Evolutionary conservation across 192 early-diverging fungal species (phyloP).

Genomic region (Coemansia erecta): DNA sequence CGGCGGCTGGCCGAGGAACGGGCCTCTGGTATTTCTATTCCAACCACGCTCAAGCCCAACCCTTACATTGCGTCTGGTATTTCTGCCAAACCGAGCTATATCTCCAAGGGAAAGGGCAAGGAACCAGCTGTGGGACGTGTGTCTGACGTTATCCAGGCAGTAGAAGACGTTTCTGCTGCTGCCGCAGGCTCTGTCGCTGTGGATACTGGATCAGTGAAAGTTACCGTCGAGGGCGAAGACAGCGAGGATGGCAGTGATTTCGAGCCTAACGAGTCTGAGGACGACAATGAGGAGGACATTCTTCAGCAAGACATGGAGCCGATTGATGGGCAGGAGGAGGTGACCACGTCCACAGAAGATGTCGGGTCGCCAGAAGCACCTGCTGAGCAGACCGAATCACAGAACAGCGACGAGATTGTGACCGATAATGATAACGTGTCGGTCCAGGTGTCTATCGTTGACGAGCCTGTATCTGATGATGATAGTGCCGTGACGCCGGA

Average conservation of each 20-base stretch:
- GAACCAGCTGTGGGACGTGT: background rate
- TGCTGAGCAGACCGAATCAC: background rate
- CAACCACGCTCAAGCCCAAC: conserved; percentile 4
- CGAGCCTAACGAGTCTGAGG: conserved; percentile 20
- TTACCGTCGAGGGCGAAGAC: conserved; percentile 9
- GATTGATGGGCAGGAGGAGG: conserved; percentile 41
- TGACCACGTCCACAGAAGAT: conserved; percentile 10
- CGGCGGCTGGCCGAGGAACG: conserved; percentile 29
- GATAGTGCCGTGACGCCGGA: background rate
- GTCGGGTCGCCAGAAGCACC: background rate
- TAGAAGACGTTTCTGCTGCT: too few species aligned
- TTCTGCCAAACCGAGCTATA: background rate
- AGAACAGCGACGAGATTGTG: background rate
- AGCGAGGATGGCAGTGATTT: conserved; percentile 35
- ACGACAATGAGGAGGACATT: conserved; percentile 41
- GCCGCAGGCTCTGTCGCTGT: too few species aligned
- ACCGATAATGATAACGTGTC: conserved; percentile 7
- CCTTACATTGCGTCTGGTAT: conserved; percentile 1
- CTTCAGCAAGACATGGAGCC: conserved; percentile 39
- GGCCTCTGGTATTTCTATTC: conserved; percentile 3
- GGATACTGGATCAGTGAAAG: background rate
- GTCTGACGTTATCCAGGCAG: too few species aligned
- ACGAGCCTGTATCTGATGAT: conserved; percentile 3
- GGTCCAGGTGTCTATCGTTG: conserved; percentile 14
- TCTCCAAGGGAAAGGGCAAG: conserved; percentile 16